phyloP scores from a whole-genome alignment of 441 rosid species.

The Francoa sonchifolia region DNA sequence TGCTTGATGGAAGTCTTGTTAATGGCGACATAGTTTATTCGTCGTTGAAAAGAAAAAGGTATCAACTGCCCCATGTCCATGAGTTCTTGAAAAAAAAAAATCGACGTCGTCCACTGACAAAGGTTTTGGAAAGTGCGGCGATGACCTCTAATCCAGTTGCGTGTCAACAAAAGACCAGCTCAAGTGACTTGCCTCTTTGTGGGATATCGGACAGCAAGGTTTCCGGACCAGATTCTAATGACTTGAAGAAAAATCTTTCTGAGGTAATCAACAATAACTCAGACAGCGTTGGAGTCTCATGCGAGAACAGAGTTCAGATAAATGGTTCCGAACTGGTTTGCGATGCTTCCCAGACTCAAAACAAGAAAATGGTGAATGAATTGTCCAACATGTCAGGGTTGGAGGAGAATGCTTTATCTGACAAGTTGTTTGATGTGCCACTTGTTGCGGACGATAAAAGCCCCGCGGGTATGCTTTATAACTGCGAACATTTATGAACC shows the following conservation, averaged over 20 bases:
- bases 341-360: slow-evolving; percentile 32
- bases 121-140: slow-evolving; percentile 82
- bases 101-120: slow-evolving; percentile 71
- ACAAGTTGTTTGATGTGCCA: slow-evolving; percentile 69
- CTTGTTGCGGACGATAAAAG: slow-evolving; percentile 53
- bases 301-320: slow-evolving; percentile 40
- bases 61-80: slow-evolving; percentile 43
- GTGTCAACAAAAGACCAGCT: slow-evolving; percentile 51
- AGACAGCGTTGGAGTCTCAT: slow-evolving; percentile 54
- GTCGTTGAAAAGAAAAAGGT: slow-evolving; percentile 56
- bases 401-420: slow-evolving; percentile 41
- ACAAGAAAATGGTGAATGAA: slow-evolving; percentile 44
- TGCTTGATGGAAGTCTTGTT: slow-evolving; percentile 35
- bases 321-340: slow-evolving; percentile 33
- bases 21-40: slow-evolving; percentile 39
- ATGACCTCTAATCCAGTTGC: slow-evolving; percentile 73
- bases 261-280: slow-evolving; percentile 39
- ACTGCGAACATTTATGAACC: slow-evolving; percentile 3
- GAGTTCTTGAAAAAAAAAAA: slow-evolving; percentile 61
- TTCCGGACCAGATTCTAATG: slow-evolving; percentile 41
- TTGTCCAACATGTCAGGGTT: slow-evolving; percentile 29
- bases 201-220: slow-evolving; percentile 49
- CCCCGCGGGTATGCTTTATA: slow-evolving; percentile 43
- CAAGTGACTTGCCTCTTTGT: slow-evolving; percentile 34
- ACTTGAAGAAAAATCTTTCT: slow-evolving; percentile 41